Conservation (phyloP, 2,329 filamentous ascomycete species). For the Penicillium aurantiogriseum region DNA sequence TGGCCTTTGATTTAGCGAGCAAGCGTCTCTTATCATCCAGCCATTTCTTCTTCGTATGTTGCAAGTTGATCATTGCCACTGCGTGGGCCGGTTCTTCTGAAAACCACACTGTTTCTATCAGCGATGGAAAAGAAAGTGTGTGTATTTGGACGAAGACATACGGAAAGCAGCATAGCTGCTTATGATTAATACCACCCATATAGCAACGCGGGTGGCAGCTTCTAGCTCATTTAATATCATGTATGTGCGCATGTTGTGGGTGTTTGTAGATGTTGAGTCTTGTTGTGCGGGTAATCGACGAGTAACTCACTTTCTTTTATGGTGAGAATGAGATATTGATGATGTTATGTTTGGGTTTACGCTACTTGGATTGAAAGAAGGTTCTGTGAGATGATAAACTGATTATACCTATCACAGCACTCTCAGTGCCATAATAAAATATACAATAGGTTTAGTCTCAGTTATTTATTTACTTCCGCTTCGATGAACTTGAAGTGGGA, state of each 20-base stretch:
- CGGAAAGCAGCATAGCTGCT: background rate
- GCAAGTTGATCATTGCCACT: background rate
- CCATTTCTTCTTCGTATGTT: background rate
- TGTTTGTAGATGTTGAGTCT: too few species aligned
- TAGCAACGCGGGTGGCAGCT: background rate
- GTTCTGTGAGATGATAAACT: background rate
- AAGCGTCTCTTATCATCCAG: background rate
- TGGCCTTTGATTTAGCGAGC: background rate
- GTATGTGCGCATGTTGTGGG: background rate
- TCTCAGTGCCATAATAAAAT: background rate
- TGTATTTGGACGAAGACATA: background rate
- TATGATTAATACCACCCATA: background rate
- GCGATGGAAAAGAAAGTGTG: background rate
- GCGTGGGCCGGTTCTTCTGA: too few species aligned
- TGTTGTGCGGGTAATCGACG: background rate
- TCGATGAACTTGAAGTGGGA: slow-evolving; percentile 31
- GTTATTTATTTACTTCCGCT: slow-evolving; percentile 27
- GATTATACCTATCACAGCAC: too few species aligned
- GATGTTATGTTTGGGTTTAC: background rate
- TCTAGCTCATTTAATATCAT: background rate
- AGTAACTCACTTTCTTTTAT: background rate
- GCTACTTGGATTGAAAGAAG: background rate
- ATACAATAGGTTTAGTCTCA: background rate
- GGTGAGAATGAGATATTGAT: background rate
- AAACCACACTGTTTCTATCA: background rate